Evolutionary conservation across 495 filamentous ascomycete species (phyloP).

Genomic region (Annulohypoxylon stygium): DNA sequence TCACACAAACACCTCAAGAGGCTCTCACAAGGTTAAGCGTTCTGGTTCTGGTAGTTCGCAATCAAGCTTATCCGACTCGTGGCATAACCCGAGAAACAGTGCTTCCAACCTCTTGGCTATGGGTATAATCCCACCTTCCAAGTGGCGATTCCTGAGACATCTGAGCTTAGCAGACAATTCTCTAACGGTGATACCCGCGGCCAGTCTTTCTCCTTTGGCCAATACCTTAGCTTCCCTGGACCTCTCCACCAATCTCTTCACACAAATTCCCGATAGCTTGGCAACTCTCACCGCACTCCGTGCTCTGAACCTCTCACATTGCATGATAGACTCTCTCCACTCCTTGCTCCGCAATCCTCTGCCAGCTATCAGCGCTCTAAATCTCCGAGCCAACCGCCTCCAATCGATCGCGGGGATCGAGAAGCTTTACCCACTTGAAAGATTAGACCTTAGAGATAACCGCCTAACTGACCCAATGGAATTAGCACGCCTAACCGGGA

Average conservation of each 20-base stretch:
- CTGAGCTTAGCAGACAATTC: conserved; percentile 92
- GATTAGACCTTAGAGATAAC: conserved; percentile 93
- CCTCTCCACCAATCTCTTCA: conserved; percentile 90
- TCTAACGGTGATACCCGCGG: conserved; percentile 78
- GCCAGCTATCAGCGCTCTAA: conserved; percentile 92
- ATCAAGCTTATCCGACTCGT: conserved; percentile 80
- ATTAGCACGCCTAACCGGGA: conserved; percentile 86
- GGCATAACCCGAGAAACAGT: conserved; percentile 73
- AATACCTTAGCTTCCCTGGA: conserved; percentile 91
- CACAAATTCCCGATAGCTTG: conserved; percentile 89
- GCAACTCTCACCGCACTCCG: conserved; percentile 83
- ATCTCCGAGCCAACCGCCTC: conserved; percentile 90
- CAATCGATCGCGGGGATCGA: conserved; percentile 92
- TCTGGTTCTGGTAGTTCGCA: conserved; percentile 94
- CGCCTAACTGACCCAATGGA: conserved; percentile 90
- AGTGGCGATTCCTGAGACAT: conserved; percentile 95
- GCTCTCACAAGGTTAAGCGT: conserved; percentile 78
- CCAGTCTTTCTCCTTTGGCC: conserved; percentile 82
- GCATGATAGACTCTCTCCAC: conserved; percentile 96
- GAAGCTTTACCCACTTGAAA: conserved; percentile 85
- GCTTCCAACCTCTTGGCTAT: conserved; percentile 76
- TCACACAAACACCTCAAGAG: conserved; percentile 70
- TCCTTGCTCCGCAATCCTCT: conserved; percentile 88
- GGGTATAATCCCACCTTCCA: conserved; percentile 78
- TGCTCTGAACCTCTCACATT: conserved; percentile 91